Evolutionary conservation across 2,329 filamentous ascomycete species (phyloP).

Genomic region (Exophiala sideris): DNA sequence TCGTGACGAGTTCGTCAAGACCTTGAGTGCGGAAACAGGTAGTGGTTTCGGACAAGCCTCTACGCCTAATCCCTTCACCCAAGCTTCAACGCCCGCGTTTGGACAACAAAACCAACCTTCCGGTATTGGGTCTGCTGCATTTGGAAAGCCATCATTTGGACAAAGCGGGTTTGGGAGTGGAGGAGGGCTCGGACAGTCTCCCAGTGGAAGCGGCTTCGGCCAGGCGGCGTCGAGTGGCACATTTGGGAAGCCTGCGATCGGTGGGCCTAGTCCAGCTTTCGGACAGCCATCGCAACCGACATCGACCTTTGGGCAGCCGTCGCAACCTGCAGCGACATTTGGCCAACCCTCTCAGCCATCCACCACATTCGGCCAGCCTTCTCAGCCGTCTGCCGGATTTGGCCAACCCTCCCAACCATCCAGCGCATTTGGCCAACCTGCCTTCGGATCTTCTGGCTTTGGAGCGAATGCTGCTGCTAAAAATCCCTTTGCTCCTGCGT

Average conservation of each 20-base stretch:
- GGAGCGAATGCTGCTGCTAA: slow-evolving; percentile 25
- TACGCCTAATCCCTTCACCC: slow-evolving; percentile 27
- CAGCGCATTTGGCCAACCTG: slow-evolving; percentile 38
- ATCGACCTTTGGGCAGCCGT: slow-evolving; percentile 14
- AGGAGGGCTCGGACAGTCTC: slow-evolving; percentile 2
- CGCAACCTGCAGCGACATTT: slow-evolving; percentile 31
- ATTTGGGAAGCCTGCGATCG: slow-evolving; percentile 45
- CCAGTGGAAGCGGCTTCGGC: slow-evolving; percentile 3
- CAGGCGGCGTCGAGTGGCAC: slow-evolving; percentile 12
- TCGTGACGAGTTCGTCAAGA: slow-evolving; percentile 31
- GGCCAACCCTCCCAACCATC: slow-evolving; percentile 32
- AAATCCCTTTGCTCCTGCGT: slow-evolving; percentile 35
- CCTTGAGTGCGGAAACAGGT: slow-evolving; percentile 3
- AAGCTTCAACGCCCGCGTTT: slow-evolving; percentile 35
- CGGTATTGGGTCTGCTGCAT: slow-evolving; percentile 31
- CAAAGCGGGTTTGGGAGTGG: slow-evolving; percentile 19
- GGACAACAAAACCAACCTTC: slow-evolving; percentile 35
- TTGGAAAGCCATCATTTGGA: slow-evolving; percentile 46
- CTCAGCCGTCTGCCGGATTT: slow-evolving; percentile 28
- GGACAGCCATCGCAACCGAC: slow-evolving; percentile 25
- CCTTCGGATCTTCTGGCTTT: slow-evolving; percentile 34
- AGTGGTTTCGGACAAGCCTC: slow-evolving; percentile 15
- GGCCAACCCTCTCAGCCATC: slow-evolving; percentile 29
- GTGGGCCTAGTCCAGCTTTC: slow-evolving; percentile 31
- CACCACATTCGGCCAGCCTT: slow-evolving; percentile 30